Conservation (phyloP, 345 rosid genomes). For the Turnera subulata region DNA sequence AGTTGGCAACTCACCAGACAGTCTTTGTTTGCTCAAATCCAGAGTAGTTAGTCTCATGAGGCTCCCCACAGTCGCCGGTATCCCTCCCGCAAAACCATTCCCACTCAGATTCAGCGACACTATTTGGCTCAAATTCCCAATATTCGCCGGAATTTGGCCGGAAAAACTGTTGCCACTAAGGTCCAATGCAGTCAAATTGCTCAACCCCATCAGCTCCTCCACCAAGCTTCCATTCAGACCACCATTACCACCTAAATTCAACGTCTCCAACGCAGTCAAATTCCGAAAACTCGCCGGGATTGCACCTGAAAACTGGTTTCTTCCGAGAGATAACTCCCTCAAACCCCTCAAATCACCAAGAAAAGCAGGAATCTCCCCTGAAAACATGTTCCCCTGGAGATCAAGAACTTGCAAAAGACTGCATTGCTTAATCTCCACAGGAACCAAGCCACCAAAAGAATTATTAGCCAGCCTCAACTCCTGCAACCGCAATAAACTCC, state of each 20-base stretch:
- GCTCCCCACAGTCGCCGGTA: conserved; percentile 25
- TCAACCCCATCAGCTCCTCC: conserved; percentile 47
- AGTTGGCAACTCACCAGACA: conserved; percentile 42
- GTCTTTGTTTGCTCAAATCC: conserved; percentile 30
- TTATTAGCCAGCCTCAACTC: conserved; percentile 69
- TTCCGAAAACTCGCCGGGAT: conserved; percentile 50
- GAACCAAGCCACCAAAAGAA: conserved; percentile 56
- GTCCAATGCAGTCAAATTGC: conserved; percentile 61
- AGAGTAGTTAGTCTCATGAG: conserved; percentile 24
- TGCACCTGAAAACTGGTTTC: conserved; percentile 61
- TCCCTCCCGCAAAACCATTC: conserved; percentile 18
- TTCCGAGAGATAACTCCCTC: conserved; percentile 53
- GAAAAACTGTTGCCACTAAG: conserved; percentile 37
- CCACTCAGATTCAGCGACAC: conserved; percentile 23
- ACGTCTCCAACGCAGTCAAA: conserved; percentile 44
- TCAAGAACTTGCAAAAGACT: conserved; percentile 52
- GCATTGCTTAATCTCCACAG: conserved; percentile 62
- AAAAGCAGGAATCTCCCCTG: conserved; percentile 63
- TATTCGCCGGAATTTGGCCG: conserved; percentile 22
- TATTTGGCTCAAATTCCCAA: conserved; percentile 21
- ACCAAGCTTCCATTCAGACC: conserved; percentile 62
- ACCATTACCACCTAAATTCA: conserved; percentile 50
- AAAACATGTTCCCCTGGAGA: conserved; percentile 61
- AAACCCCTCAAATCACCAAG: conserved; percentile 52
- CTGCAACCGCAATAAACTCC: conserved; percentile 45